These are phyloP conservation scores for Elongisporangium anandrum DNA, from an alignment of 352 stramenopile species.

Conservation along the genomic window DNA sequence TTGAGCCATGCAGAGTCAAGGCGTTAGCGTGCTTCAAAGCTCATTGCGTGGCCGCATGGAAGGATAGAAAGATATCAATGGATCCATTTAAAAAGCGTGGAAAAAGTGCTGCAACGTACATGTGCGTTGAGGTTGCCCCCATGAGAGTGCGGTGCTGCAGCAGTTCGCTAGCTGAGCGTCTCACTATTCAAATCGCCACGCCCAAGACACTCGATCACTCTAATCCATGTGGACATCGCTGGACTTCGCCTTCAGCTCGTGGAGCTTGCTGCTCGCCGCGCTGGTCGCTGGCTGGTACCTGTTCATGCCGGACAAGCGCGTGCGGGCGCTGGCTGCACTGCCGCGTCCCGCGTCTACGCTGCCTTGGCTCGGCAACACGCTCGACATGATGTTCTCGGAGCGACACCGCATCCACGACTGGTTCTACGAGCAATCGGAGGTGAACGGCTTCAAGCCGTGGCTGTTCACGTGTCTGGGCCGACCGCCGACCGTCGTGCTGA, in stretches of 20 bases:
- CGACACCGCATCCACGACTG: conserved; percentile 53
- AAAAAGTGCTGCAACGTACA: not conserved
- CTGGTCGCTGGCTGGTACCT: conserved; percentile 9
- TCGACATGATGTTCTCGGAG: conserved; percentile 41
- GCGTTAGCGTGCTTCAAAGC: no score
- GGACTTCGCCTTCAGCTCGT: not conserved
- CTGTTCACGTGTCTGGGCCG: conserved; percentile 27
- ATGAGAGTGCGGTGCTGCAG: no score
- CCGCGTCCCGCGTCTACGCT: conserved; percentile 35
- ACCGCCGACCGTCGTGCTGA: conserved; percentile 34
- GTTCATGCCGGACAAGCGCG: conserved; percentile 15
- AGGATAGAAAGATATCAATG: not conserved
- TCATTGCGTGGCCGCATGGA: not conserved
- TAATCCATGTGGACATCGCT: not conserved
- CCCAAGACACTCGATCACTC: not conserved
- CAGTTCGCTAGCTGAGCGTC: no score
- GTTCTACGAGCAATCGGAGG: conserved; percentile 45
- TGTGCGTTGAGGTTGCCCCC: no score
- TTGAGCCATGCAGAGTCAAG: no score
- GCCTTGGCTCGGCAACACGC: conserved; percentile 48
- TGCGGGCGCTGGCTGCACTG: conserved; percentile 26
- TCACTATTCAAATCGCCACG: not conserved
- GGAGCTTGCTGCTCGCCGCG: not conserved
- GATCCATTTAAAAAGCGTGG: not conserved
- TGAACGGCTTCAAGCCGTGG: conserved; percentile 40